Evolutionary conservation across 2,329 filamentous ascomycete species (phyloP), one percentile per base, ranked within the genome.

Genomic region (Gremmenia infestans): DNA sequence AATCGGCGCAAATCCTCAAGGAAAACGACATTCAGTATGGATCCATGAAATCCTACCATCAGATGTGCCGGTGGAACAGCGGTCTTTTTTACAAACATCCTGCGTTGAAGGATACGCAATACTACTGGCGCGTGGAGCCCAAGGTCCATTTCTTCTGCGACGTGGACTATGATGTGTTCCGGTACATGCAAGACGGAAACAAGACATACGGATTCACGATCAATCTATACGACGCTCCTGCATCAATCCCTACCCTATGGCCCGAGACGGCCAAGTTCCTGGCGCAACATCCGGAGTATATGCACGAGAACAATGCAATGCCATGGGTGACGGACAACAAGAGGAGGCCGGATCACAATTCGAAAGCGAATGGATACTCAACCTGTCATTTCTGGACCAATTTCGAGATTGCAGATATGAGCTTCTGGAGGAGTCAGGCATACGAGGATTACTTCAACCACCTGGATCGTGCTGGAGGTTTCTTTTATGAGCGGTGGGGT

Each of bases 331-430:
- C 86, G 1, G 94, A 99, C 71, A 83, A 82, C 59, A 73, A 79
- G 54, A 81, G 86, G 48, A 82, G 94, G 49, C 92, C 93, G 1
- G 83, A 90, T 14, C 88, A 96, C 72, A 90, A 91, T 69, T 71
- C 79, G 53, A 83, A 86, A 60, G 93, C 93, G 6, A 88, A 96
- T 67, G 94, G 94, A 36, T 99, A 96, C 77, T 96, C 91, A 36
- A 97, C 94, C 2, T 99, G 94, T 72, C 94, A 99, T 73, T 99
- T 99, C 78, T 99, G 94, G 94, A 94, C 87, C 67, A 99, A 99
- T 73, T 99, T 99, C 67, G 94, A 99, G 74, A 93, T 99, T 66
- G 93, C 83, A 48, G 91, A 97, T 72, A 83, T 99, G 81, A 82
- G 82, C 60, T 96, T 99, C 73, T 99, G 91, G 89, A 80, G 94